Base-by-base conservation (phyloP, 2,329 filamentous ascomycete species). In the Fusarium compactum region DNA sequence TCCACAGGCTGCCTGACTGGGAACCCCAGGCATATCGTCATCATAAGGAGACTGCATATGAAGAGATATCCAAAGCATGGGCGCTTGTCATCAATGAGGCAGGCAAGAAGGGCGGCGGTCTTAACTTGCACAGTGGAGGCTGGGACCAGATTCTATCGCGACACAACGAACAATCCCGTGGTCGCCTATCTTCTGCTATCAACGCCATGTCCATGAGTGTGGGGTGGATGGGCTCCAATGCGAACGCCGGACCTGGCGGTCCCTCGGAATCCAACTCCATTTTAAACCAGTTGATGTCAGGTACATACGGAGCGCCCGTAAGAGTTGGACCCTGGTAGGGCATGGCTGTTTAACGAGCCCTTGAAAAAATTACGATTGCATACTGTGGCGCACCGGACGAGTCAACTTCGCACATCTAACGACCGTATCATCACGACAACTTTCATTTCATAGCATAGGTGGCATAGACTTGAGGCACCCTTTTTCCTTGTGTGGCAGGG, bases 41-140 rank as follows among this genome's bases (percentile, higher is more conserved):
- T 74, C 93, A 97, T 83, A 98, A 98, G 81, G 92, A 97, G 72
- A 94, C 94, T 69, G 95, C 95, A 9, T 99, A 99, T 78, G 95
- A 99, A 76, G 96, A 98, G 78, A 95, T 99, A 69, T 91, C 93
- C 27, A 94, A 92, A 76, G 96, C 96, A 2, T 99, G 96, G 96
- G 91, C 93, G 18, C 81, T 97, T 72, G 95, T 97, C 52, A 92
- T 99, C 73, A 91, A 91, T 66, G 96, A 99, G 80, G 94, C 94
- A 3, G 91, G 92, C 24, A 98, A 98, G 84, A 89, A 92, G 72
- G 95, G 94, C 14, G 95, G 94, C 29, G 96, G 96, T 34, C 96
- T 98, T 75, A 90, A 93, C 71, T 78, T 99, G 70, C 93, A 97
- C 76, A 93, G 94, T 48, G 94, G 92, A 56, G 93, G 93, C 63